Evolutionary conservation across 495 filamentous ascomycete genomes (phyloP).

Genomic region (Xylaria acuta): DNA sequence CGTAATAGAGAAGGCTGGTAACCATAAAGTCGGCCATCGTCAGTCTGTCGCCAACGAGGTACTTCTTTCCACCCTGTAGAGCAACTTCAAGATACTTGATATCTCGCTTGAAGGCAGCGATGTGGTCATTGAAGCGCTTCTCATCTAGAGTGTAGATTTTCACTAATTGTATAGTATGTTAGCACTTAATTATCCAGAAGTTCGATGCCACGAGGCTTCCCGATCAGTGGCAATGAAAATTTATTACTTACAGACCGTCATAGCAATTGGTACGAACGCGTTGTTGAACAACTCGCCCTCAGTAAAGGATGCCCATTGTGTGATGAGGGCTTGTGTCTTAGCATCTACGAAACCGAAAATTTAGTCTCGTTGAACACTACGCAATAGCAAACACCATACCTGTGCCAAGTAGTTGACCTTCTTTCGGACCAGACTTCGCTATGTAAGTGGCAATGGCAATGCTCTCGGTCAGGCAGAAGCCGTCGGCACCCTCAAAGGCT

Average conservation of each 20-base stretch:
- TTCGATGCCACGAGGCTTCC: too few relatives aligned
- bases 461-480: conserved; percentile 57
- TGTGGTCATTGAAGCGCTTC: conserved; percentile 39
- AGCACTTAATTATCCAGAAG: background rate
- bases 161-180: conserved; percentile 40
- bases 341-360: conserved; percentile 4
- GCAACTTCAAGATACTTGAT: conserved; percentile 52
- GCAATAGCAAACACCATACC: conserved; percentile 33
- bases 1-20: conserved; percentile 47
- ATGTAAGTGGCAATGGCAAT: conserved; percentile 63
- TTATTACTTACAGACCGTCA: conserved; percentile 39
- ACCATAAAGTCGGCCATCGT: conserved; percentile 63
- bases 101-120: conserved; percentile 43
- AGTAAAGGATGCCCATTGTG: conserved; percentile 57
- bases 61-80: conserved; percentile 49
- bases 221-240: background rate
- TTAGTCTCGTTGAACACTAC: background rate
- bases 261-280: conserved; percentile 36
- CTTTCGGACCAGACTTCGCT: conserved; percentile 58
- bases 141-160: conserved; percentile 45
- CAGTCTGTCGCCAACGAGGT: conserved; percentile 55
- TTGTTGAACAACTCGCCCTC: conserved; percentile 53
- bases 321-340: conserved; percentile 54
- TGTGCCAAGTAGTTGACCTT: conserved; percentile 56
- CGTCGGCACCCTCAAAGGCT: conserved; percentile 61